Evolutionary conservation across 305 asterid genomes (phyloP).

Genomic region (Solanum hybrid): DNA sequence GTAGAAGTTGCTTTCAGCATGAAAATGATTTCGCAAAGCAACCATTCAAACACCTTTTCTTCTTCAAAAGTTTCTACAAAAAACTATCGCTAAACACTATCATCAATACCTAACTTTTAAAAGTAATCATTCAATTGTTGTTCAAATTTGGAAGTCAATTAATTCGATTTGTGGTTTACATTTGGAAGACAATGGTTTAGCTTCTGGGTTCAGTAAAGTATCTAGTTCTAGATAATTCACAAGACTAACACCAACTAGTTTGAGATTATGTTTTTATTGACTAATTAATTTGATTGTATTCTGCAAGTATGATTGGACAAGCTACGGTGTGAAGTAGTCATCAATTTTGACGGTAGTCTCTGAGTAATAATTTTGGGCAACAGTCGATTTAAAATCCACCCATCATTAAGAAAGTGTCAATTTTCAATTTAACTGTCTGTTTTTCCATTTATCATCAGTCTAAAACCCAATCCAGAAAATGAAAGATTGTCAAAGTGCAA

Average conservation of each 20-base stretch:
- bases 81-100: not conserved
- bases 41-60: not conserved
- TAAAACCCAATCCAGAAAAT: not conserved
- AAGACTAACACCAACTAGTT: not conserved
- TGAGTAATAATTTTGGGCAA: not conserved
- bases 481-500: not conserved
- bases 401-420: not conserved
- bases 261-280: not conserved
- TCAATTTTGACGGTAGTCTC: not conserved
- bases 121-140: not conserved
- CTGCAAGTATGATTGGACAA: too few relatives aligned
- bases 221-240: not conserved
- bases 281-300: not conserved
- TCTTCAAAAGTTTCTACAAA: not conserved
- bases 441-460: not conserved
- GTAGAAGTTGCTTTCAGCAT: not conserved
- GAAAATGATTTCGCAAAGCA: not conserved
- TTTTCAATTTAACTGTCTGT: not conserved
- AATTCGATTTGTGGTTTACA: not conserved
- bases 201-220: not conserved
- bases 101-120: not conserved
- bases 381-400: not conserved
- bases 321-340: not conserved
- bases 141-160: not conserved
- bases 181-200: not conserved